A percentile compares a stretch with the other conserved stretches of the same genome.
These are phyloP conservation scores for Rhodosporidiobolus odoratus DNA, from an alignment of 768 basidiomycete species.

Conservation along the genomic window DNA sequence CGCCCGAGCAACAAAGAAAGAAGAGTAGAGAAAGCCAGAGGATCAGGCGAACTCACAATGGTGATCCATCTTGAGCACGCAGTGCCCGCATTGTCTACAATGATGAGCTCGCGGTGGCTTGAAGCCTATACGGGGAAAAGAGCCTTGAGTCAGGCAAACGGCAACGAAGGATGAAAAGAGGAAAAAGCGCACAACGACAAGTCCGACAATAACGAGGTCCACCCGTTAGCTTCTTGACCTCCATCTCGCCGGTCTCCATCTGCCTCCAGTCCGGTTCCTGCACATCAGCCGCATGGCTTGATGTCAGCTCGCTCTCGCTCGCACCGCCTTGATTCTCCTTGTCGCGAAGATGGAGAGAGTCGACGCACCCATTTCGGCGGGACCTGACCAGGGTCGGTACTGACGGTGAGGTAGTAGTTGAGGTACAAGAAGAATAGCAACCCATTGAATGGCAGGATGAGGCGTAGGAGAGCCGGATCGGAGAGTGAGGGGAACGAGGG, in stretches of 20 bases:
- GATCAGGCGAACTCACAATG: too few species aligned
- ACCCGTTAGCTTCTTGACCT: slow-evolving; percentile 84
- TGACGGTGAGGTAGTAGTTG: slow-evolving; percentile 82
- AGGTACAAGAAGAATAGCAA: slow-evolving; percentile 71
- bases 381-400: slow-evolving; percentile 76
- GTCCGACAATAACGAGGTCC: slow-evolving; percentile 77
- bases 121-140: slow-evolving; percentile 13
- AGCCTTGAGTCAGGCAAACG: neutral
- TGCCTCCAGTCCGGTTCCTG: slow-evolving; percentile 67
- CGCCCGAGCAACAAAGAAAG: slow-evolving; percentile 13
- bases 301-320: neutral
- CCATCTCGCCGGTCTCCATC: slow-evolving; percentile 60
- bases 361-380: slow-evolving; percentile 50
- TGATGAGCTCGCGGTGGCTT: slow-evolving; percentile 62
- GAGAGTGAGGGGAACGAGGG: slow-evolving; percentile 52
- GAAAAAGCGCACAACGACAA: slow-evolving; percentile 82
- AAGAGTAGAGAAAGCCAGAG: slow-evolving; percentile 31
- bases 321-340: neutral
- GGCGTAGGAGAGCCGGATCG: slow-evolving; percentile 6
- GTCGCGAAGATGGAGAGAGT: neutral
- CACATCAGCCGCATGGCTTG: neutral
- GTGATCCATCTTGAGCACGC: slow-evolving; percentile 78
- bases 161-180: too few species aligned
- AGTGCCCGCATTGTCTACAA: slow-evolving; percentile 80
- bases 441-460: slow-evolving; percentile 51